phyloP scores from a whole-genome alignment of 352 stramenopile species.

The Phytophthora multivora region DNA sequence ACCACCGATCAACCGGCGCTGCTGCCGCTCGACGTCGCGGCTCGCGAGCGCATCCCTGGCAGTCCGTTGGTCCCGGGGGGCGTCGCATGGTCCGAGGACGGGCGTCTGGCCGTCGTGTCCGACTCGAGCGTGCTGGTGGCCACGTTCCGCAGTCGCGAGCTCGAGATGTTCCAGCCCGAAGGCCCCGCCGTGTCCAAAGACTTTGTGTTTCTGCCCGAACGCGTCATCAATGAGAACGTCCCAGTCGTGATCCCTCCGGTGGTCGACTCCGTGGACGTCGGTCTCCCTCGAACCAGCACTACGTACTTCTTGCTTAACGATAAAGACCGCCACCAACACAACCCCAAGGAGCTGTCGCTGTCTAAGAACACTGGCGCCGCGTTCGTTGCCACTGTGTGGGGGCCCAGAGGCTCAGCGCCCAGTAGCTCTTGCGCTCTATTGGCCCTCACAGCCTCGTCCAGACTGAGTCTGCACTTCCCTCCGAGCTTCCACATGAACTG shows the following conservation, averaged over 20 bases:
- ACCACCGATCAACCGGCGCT: constrained; percentile 27
- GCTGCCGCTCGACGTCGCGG: constrained; percentile 35
- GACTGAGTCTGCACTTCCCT: constrained; percentile 73
- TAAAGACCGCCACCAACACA: constrained; percentile 70
- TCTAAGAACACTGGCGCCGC: constrained; percentile 72
- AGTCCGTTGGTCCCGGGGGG: constrained; percentile 71
- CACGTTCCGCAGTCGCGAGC: constrained; percentile 77
- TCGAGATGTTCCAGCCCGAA: constrained; percentile 83
- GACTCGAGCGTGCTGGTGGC: constrained; percentile 80
- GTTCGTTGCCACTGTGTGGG: constrained; percentile 71
- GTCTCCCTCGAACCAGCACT: constrained; percentile 37
- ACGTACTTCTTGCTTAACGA: constrained; percentile 77
- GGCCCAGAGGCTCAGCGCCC: constrained; percentile 70
- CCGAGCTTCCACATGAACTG: constrained; percentile 85
- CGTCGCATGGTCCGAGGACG: constrained; percentile 75
- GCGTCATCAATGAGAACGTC: constrained; percentile 45
- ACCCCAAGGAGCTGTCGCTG: constrained; percentile 82
- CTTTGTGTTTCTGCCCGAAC: constrained; percentile 75
- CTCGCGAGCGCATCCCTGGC: constrained; percentile 76
- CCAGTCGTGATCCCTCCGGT: constrained; percentile 56
- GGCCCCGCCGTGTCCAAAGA: constrained; percentile 80
- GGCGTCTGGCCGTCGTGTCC: constrained; percentile 70
- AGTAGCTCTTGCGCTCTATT: constrained; percentile 75
- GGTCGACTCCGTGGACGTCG: constrained; percentile 39
- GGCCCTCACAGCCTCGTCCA: constrained; percentile 57